Evolutionary conservation across 2,329 filamentous ascomycete genomes (phyloP), one percentile per base, ranked within the genome.

Genomic region (Truncatella angustata): DNA sequence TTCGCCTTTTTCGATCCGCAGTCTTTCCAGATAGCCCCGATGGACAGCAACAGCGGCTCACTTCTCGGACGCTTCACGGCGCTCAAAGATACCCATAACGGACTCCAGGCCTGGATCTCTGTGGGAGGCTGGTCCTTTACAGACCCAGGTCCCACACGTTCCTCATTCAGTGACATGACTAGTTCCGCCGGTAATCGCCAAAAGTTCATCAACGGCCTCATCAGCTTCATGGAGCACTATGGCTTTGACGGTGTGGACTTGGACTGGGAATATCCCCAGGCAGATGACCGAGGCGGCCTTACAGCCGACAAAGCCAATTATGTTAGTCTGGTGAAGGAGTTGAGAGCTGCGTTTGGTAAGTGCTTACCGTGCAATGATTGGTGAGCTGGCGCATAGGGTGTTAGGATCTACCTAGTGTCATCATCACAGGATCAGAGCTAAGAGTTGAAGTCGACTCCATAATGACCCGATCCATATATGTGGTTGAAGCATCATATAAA

Each of bases 281-380:
- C 60, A 2, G 24, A 50, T 1, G 59, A 63, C 39, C 54, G 57
- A 10, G 55, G 54, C 24, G 60, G 63, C 4, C 16, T 47, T 11
- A 14, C 32, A 4, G 50, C 36, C 1, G 63, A 64, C 51, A 52
- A 40, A 12, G 47, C 34, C 6, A 61, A 57, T 51, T 60, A 50
- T 37, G 34, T 51, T 11, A 12, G 24, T 9, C 47, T 61, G 9
- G n/a, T 57, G 86, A 60, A 81, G 85, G 77, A 71, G 80, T 75
- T 7, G 14, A 42, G 16, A 35, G 37, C 42, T 20, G 47, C 49
- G 36, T 34, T 48, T 4, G 39, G 34, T 14, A 24, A 12, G n/a
- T n/a, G n/a, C n/a, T n/a, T n/a, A n/a, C n/a, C n/a, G n/a, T n/a
- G n/a, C n/a, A n/a, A n/a, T n/a, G n/a, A n/a, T n/a, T n/a, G n/a